Conservation (phyloP, 2,329 filamentous ascomycete species). For the Cadophora malorum region DNA sequence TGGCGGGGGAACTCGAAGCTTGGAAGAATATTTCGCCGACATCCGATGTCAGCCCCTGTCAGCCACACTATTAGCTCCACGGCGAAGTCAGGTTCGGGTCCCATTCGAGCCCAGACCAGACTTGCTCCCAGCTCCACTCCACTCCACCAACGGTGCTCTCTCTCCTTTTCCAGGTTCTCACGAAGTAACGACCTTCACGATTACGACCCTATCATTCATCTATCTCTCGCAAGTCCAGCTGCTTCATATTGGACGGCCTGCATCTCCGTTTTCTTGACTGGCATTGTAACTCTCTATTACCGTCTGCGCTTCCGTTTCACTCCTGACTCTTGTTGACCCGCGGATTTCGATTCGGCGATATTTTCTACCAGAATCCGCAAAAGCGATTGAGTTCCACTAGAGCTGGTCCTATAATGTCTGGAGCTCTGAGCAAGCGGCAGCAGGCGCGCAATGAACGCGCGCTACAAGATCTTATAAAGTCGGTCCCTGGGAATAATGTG, state of each 20-base stretch:
- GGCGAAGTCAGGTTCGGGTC: not conserved
- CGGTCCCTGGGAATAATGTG: conserved; percentile 84
- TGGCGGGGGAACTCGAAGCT: no score
- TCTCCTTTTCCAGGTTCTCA: conserved; percentile 6
- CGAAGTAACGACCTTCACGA: conserved; percentile 8
- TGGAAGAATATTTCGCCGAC: conserved; percentile 9
- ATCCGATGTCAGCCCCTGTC: conserved; percentile 3
- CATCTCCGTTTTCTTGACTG: not conserved
- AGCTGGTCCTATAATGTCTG: conserved; percentile 65
- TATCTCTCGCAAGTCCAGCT: not conserved
- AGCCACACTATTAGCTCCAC: not conserved
- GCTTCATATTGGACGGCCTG: not conserved
- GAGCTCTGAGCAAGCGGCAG: conserved; percentile 88
- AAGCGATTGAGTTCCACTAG: not conserved
- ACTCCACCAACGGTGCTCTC: conserved; percentile 12
- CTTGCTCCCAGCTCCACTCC: conserved; percentile 9
- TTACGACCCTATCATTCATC: not conserved
- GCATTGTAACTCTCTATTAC: not conserved
- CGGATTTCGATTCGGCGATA: not conserved
- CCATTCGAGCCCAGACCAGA: conserved; percentile 14
- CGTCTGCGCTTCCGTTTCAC: conserved; percentile 13
- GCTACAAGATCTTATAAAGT: conserved; percentile 87
- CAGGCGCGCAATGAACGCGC: conserved; percentile 95
- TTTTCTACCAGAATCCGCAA: not conserved
- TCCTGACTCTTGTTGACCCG: not conserved